Evolutionary conservation across 768 basidiomycete genomes (phyloP), one percentile per base, ranked within the genome.

Genomic region (Trametes maxima): DNA sequence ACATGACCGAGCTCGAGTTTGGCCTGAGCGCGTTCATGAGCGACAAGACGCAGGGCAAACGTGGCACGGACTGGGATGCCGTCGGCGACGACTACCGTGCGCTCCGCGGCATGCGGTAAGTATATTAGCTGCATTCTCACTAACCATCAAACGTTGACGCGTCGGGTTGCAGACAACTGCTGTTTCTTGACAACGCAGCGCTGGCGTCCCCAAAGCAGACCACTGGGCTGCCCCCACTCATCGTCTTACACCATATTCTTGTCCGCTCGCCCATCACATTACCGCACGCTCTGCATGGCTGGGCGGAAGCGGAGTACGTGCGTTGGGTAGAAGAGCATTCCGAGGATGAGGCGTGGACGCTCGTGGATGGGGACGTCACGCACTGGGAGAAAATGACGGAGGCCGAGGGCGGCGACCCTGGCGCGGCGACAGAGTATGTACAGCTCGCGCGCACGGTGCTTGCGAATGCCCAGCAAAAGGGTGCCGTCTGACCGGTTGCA

Each of bases 1-100:
- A 99, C 73, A 96, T 98, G 94, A 91, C 95, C 0, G 92, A 94
- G 72, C 81, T 98, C 62, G 97, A 99, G 76, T 97, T 98, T 72
- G 87, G 92, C 0, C 73, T 99, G 56, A 90, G 87, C 67, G 84
- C 90, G 3, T 92, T 98, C 72, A 79, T 88, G 77, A 78, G 77
- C 1, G 85, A 87, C 50, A 68, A 67, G 51, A 44, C 62, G 57
- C 79, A 80, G 51, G 79, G 78, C 59, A 85, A 86, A 67, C 83
- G 87, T 5, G 83, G 85, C 1, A 82, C 84, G 12, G 85, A 84
- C 66, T 77, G 96, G 43, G 90, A 91, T 63, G 81, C 76, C 16
- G 82, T 95, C 10, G 95, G 94, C 0, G 91, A 90, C 19, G 95
- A 97, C 64, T 98, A 98, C 75, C 83, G 84, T 35, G 84, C 86